A percentile compares a stretch with the other conserved stretches of the same genome.
Evolutionary conservation across 495 filamentous ascomycete genomes (phyloP).

Genomic region (Schizothecium vesticola): DNA sequence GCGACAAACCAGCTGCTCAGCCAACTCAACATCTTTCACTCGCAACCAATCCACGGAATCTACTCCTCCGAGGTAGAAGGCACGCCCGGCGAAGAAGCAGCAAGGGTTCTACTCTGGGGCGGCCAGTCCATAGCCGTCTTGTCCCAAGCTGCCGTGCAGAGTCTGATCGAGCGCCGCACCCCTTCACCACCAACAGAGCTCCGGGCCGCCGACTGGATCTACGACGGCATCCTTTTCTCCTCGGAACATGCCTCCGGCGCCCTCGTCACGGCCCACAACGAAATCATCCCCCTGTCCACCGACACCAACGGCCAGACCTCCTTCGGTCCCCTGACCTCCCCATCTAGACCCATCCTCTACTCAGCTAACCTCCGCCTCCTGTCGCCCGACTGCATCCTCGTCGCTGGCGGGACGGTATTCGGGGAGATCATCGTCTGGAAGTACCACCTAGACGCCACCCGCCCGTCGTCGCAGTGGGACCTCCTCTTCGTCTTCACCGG

Average conservation of each 20-base stretch:
- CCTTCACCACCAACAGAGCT: constrained; percentile 9
- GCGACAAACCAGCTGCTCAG: constrained; percentile 30
- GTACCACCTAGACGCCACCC: constrained; percentile 37
- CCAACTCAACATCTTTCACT: constrained; percentile 48
- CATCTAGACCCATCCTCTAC: constrained; percentile 81
- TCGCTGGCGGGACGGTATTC: constrained; percentile 87
- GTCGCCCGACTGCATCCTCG: constrained; percentile 54
- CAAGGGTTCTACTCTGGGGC: constrained; percentile 52
- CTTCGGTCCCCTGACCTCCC: constrained; percentile 50
- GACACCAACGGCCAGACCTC: constrained; percentile 11
- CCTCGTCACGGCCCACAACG: constrained; percentile 83
- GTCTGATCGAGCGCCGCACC: constrained; percentile 16
- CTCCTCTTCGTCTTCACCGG: constrained; percentile 74
- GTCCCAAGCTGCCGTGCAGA: constrained; percentile 18
- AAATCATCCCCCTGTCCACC: constrained; percentile 42
- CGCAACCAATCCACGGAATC: constrained; percentile 68
- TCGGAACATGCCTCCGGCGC: constrained; percentile 25
- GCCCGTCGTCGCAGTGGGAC: constrained; percentile 16
- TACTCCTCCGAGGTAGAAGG: constrained; percentile 24
- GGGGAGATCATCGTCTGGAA: constrained; percentile 92
- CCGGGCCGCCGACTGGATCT: constrained; percentile 71
- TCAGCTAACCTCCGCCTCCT: constrained; percentile 66
- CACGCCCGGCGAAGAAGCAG: neutral
- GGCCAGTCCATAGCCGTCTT: constrained; percentile 36
- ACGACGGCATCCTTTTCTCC: constrained; percentile 60